These are phyloP conservation scores for Trypanosoma melophagium DNA, from an alignment of 208 protist species.

Conservation along the genomic window DNA sequence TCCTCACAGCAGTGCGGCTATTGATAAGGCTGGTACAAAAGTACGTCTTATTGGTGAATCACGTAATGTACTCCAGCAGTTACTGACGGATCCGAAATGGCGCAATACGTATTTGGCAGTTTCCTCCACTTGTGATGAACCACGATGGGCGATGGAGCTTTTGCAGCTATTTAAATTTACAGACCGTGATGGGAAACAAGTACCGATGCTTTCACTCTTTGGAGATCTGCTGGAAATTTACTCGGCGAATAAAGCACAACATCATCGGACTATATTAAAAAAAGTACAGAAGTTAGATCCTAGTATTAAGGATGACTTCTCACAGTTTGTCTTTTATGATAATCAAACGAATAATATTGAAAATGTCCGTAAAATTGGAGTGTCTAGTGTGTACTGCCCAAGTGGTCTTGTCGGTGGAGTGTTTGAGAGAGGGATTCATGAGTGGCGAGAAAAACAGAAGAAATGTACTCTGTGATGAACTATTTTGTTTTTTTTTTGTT, in stretches of 20 bases:
- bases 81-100: conserved; percentile 54
- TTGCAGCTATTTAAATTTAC: conserved; percentile 66
- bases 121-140: conserved; percentile 87
- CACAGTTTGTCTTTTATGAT: conserved; percentile 91
- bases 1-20: conserved; percentile 30
- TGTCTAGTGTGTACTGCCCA: conserved; percentile 75
- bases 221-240: conserved; percentile 77
- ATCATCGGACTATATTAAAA: conserved; percentile 61
- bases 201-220: conserved; percentile 73
- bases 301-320: conserved; percentile 49
- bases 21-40: conserved; percentile 51
- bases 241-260: conserved; percentile 65
- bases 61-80: conserved; percentile 57
- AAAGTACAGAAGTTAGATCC: conserved; percentile 34
- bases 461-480: conserved; percentile 13
- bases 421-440: conserved; percentile 65
- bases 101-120: conserved; percentile 63
- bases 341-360: conserved; percentile 85
- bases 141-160: conserved; percentile 78
- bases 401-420: conserved; percentile 67
- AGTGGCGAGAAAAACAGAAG: conserved; percentile 45
- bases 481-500: conserved; percentile 19
- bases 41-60: conserved; percentile 83
- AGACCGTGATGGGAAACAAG: conserved; percentile 25
- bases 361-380: conserved; percentile 70